Evolutionary conservation across 2,329 filamentous ascomycete genomes (phyloP), one percentile per base, ranked within the genome.

Genomic region (Malbranchea zuffiana): DNA sequence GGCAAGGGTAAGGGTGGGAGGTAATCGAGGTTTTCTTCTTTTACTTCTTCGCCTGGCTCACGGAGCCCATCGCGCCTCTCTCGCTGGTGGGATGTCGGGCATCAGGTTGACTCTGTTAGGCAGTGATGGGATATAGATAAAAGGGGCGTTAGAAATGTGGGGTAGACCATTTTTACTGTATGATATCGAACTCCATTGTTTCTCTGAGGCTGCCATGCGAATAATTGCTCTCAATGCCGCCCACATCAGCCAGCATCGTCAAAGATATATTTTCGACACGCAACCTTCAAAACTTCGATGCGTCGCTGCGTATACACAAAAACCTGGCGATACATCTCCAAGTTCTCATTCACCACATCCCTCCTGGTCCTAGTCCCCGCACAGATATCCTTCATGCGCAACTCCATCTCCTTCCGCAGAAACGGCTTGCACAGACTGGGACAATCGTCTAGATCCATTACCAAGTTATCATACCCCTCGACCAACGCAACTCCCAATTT

Each of bases 311-410:
- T 87, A 52, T 87, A 82, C 49, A 80, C 68, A 61, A 88, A 98
- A 10, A 95, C 84, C 36, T 78, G 76, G 34, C 80, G 77, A 58
- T 96, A 98, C 65, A 90, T 84, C 43, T 79, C 74, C 39, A 98
- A 67, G 55, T 82, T 94, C 57, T 93, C 80, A 37, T 78, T 71
- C 27, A 98, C 72, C 31, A 98, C 83, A 13, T 75, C 72, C 37
- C 74, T 71, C 51, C 76, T 80, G 21, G 79, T 82, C 46, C 77
- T 81, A 35, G 74, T 77, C 17, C 90, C 90, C 42, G 88, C 86
- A 61, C 90, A 96, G 40, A 98, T 95, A 40, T 83, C 84, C 56
- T 87, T 90, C 88, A 98, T 95, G 57, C 86, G 84, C 44, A 85
- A 65, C 61, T 98, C 90, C 85, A 95, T 95, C 68, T 98, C 86